A percentile compares a stretch with the other conserved stretches of the same genome.
These are phyloP conservation scores for Ceratocystis huliohia DNA, from an alignment of 2,329 filamentous ascomycete genomes.

Conservation along the genomic window DNA sequence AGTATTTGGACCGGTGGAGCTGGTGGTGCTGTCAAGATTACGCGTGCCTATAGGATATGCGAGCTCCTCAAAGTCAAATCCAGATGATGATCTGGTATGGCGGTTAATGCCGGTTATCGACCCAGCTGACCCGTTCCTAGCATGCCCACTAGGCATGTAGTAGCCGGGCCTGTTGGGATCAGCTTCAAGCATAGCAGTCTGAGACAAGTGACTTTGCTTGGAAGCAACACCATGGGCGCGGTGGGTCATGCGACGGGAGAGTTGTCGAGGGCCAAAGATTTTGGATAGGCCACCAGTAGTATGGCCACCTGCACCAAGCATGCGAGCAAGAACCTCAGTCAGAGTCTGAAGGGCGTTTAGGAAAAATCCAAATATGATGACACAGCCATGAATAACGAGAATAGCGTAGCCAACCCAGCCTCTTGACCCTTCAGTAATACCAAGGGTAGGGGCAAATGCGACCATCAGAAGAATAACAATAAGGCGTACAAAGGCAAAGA, in stretches of 20 bases:
- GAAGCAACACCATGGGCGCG: conserved; percentile 44
- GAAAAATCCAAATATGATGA: conserved; percentile 84
- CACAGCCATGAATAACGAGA: conserved; percentile 68
- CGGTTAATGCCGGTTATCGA: conserved; percentile 34
- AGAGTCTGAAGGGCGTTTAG: conserved; percentile 83
- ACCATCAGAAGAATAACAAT: conserved; percentile 63
- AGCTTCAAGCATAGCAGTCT: conserved; percentile 62
- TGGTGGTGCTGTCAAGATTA: conserved; percentile 43
- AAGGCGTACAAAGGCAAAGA: conserved; percentile 68
- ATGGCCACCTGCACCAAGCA: conserved; percentile 71
- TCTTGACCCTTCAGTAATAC: conserved; percentile 63
- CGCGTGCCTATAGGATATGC: conserved; percentile 31
- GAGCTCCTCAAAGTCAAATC: conserved; percentile 39
- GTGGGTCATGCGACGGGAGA: conserved; percentile 55
- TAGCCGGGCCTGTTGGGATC: conserved; percentile 53
- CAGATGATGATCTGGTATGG: conserved; percentile 43
- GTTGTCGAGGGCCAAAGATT: conserved; percentile 81
- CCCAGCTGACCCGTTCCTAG: conserved; percentile 49
- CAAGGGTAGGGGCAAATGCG: conserved; percentile 72
- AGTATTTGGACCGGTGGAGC: conserved; percentile 60
- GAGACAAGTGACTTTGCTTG: conserved; percentile 71
- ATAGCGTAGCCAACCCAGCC: conserved; percentile 95
- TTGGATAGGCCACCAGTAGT: conserved; percentile 74
- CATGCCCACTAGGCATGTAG: conserved; percentile 39
- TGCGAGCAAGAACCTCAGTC: conserved; percentile 71